These are phyloP conservation scores for Cylindrotheca closterium DNA, from an alignment of 108 stramenopile species.

Conservation along the genomic window DNA sequence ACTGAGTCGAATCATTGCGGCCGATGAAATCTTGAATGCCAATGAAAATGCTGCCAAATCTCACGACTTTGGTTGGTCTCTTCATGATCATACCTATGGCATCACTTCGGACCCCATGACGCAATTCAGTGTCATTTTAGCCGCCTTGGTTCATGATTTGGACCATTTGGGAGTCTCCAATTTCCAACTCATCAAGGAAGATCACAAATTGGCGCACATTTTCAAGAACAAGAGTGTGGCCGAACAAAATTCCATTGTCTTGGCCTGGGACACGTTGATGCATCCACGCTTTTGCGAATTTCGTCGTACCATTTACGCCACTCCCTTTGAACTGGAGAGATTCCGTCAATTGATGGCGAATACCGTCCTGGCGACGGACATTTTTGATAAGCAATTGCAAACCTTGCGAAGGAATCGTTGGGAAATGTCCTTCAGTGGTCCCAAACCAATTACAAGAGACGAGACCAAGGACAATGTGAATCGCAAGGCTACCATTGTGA, in stretches of 20 bases:
- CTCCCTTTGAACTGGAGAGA: constrained; percentile 14
- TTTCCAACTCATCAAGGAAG: constrained; percentile 41
- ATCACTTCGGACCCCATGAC: constrained; percentile 41
- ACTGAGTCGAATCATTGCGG: constrained; percentile 3
- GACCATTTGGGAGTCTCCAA: constrained; percentile 46
- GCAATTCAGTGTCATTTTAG: constrained; percentile 42
- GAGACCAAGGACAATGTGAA: not conserved
- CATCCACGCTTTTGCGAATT: constrained; percentile 28
- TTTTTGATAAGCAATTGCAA: constrained; percentile 28
- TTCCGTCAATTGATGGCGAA: constrained; percentile 31
- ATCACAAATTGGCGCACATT: constrained; percentile 33
- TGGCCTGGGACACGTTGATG: constrained; percentile 37
- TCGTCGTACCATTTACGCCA: constrained; percentile 15
- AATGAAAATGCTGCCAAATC: no score
- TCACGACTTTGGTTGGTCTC: not conserved
- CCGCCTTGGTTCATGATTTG: no score
- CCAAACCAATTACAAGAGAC: no score
- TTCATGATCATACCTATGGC: constrained; percentile 19
- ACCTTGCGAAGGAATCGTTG: no score
- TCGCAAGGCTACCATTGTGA: no score
- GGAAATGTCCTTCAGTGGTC: no score
- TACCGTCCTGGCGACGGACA: constrained; percentile 42
- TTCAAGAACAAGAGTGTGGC: no score
- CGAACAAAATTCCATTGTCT: no score
- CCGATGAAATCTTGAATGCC: not conserved